phyloP scores from a whole-genome alignment of 2,329 filamentous ascomycete species.

The Curvularia sp. region DNA sequence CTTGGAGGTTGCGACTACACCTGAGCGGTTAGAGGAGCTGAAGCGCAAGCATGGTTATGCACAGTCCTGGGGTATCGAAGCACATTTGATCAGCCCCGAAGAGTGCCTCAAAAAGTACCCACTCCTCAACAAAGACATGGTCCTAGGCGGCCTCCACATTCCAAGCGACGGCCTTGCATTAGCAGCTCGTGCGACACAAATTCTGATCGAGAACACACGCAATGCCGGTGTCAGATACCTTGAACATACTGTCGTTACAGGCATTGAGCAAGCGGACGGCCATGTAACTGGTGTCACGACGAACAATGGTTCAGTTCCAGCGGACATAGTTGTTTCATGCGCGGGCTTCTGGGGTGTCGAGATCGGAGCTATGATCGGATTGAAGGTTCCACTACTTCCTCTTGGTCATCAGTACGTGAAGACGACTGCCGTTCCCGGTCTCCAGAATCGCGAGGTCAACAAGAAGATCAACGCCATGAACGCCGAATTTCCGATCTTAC shows the following conservation, averaged over 20 bases:
- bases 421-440: constrained; percentile 60
- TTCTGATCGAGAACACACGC: constrained; percentile 65
- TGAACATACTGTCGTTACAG: constrained; percentile 64
- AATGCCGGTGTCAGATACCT: constrained; percentile 66
- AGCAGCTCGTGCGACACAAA: constrained; percentile 66
- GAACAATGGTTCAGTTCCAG: constrained; percentile 57
- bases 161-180: constrained; percentile 67
- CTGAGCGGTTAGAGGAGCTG: constrained; percentile 64
- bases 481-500: constrained; percentile 64
- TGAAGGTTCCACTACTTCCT: constrained; percentile 65
- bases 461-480: constrained; percentile 55
- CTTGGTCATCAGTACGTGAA: constrained; percentile 70
- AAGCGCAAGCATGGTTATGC: constrained; percentile 69
- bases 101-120: constrained; percentile 64
- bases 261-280: constrained; percentile 58
- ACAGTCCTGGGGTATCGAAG: constrained; percentile 66
- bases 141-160: constrained; percentile 66
- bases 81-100: constrained; percentile 59
- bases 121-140: constrained; percentile 59
- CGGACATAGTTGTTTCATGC: constrained; percentile 68
- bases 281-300: constrained; percentile 65
- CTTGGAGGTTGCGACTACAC: constrained; percentile 67
- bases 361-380: constrained; percentile 66
- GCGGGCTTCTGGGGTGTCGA: constrained; percentile 72
- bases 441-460: constrained; percentile 52